These are phyloP conservation scores for Peterozyma toletana DNA, from an alignment of 805 yeast species.

Conservation along the genomic window DNA sequence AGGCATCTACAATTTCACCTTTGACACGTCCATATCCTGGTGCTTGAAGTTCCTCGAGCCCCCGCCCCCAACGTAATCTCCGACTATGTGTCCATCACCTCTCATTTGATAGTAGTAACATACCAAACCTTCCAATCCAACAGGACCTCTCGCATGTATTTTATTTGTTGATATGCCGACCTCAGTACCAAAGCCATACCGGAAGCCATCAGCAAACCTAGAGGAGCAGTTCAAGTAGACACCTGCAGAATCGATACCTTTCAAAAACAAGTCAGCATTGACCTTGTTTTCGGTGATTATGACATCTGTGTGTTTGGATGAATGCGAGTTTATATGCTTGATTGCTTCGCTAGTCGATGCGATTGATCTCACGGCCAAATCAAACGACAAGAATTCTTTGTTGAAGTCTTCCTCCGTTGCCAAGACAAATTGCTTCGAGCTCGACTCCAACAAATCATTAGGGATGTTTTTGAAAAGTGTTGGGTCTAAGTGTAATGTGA, in stretches of 20 bases:
- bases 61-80: conserved; percentile 91
- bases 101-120: conserved; percentile 90
- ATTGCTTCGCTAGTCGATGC: conserved; percentile 65
- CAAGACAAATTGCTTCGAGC: conserved; percentile 25
- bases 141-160: conserved; percentile 98
- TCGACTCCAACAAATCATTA: conserved; percentile 10
- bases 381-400: conserved; percentile 77
- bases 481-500: conserved; percentile 61
- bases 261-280: conserved; percentile 69
- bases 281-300: conserved; percentile 72
- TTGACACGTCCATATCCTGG: conserved; percentile 41
- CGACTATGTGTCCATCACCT: conserved; percentile 90
- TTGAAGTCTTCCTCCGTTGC: conserved; percentile 67
- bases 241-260: conserved; percentile 90
- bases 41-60: conserved; percentile 77
- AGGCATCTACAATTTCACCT: conserved; percentile 9
- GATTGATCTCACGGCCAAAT: conserved; percentile 68
- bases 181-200: conserved; percentile 98
- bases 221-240: conserved; percentile 98
- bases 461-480: conserved; percentile 32
- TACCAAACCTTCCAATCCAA: conserved; percentile 93
- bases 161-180: conserved; percentile 97
- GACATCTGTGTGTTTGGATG: conserved; percentile 94
- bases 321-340: conserved; percentile 77
- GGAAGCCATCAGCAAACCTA: conserved; percentile 96